Base-by-base conservation (phyloP, 768 basidiomycete genomes). In the Kwoniella shandongensis region DNA sequence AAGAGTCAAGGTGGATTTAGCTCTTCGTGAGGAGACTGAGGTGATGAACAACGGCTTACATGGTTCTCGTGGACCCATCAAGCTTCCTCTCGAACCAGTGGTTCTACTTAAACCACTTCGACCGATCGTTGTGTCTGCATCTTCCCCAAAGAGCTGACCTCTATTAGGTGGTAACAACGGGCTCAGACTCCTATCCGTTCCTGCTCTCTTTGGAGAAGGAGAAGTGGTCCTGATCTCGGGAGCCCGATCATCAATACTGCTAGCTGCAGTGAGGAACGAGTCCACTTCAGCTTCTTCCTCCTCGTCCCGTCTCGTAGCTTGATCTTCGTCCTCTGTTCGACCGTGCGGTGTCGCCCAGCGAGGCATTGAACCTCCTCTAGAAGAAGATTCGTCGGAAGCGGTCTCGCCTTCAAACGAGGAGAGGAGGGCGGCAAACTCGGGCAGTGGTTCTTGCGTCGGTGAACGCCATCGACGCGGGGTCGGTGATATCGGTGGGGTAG, bases 201-300 rank as follows among this genome's bases (percentile, higher is more conserved):
- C 26, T 22, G 29, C 42, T 40, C 67, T 55, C 54, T 58, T 59
- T 40, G 70, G 70, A 20, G 67, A 69, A 30, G 70, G 65, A 3
- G 70, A 72, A 47, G 57, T 69, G 10, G 67, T 72, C 17, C 58
- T 44, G 15, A 69, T 69, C n/a, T 63, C 64, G 3, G 65, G 63
- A 32, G 38, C 38, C n/a, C 32, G n/a, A 12, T 23, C 26, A 5
- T 22, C 52, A 15, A 41, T 17, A 15, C 45, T 20, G 13, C 38
- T 39, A 18, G 51, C 52, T 32, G 67, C 51, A 23, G 51, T 61
- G 20, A 69, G 58, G 18, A 55, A 57, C n/a, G n/a, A n/a, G 12
- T 61, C 67, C 10, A 65, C 67, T 42, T 63, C 67, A 2, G 36
- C 54, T 50, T 64, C 60, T 17, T 62, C 63, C 22, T 62, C 49